Evolutionary conservation across 345 rosid species (phyloP).

Genomic region (Isatis tinctoria): DNA sequence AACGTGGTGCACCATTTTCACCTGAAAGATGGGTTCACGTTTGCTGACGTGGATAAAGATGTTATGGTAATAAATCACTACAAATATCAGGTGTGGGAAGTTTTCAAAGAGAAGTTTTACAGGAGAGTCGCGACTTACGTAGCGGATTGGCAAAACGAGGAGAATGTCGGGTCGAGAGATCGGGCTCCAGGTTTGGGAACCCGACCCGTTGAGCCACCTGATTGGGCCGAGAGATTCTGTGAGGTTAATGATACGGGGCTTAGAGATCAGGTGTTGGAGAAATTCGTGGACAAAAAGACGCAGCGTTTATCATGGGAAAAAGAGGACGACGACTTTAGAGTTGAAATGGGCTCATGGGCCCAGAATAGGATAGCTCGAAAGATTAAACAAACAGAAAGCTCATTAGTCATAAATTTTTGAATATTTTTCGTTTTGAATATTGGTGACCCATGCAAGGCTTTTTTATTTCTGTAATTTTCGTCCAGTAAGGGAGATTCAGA

Average conservation of each 20-base stretch:
- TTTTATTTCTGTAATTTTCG: neutral
- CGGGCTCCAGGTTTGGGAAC: slow-evolving; percentile 91
- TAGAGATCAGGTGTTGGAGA: slow-evolving; percentile 48
- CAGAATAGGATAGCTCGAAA: slow-evolving; percentile 7
- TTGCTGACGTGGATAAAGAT: slow-evolving; percentile 42
- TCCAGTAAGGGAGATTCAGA: neutral
- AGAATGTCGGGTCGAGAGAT: slow-evolving; percentile 75
- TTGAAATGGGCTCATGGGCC: neutral
- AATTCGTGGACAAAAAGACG: slow-evolving; percentile 34
- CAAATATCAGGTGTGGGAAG: slow-evolving; percentile 90
- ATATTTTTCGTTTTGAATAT: neutral
- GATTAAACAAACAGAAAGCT: neutral
- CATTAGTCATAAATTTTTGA: neutral
- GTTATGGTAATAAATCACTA: slow-evolving; percentile 72
- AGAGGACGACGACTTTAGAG: neutral
- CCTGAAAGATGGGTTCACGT: slow-evolving; percentile 41
- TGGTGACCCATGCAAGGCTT: neutral
- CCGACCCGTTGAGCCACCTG: slow-evolving; percentile 61
- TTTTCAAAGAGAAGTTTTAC: slow-evolving; percentile 79
- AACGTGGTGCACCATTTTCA: slow-evolving; percentile 90
- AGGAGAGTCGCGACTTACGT: slow-evolving; percentile 91
- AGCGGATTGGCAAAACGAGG: slow-evolving; percentile 75
- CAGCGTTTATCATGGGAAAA: slow-evolving; percentile 57
- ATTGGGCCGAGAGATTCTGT: slow-evolving; percentile 76
- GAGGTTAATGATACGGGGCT: slow-evolving; percentile 68